Base-by-base conservation (phyloP, 805 yeast species). In the Saturnispora quitensis region DNA sequence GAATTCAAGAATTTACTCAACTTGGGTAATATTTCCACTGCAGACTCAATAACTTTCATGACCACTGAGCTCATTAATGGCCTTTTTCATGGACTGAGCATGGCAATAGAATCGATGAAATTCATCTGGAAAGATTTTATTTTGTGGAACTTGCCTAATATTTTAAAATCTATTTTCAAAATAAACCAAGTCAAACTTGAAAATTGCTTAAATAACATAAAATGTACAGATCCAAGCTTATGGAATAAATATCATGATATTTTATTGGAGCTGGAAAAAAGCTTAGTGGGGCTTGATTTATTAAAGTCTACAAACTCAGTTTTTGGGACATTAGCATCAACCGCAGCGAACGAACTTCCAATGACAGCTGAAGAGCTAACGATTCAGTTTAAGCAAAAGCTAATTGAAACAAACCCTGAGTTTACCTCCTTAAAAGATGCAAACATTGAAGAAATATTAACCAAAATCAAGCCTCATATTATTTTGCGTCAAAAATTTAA, bases 341-440 rank as follows among this genome's bases (percentile, higher is more conserved):
- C 43, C 10, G 17, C 43, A 36, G n/a, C 35, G 33, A 25, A 9
- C n/a, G 28, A 24, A 18, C 17, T 34, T 5, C 27, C 51, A 31
- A 34, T 40, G 28, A 45, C 53, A 4, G 3, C 27, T 1, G 60
- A 60, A 13, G 58, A 56, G 8, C 42, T 61, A 13, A 54, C 43
- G 6, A 48, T 44, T 24, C 48, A 35, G n/a, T 66, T 58, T 40
- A 55, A 53, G 5, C 43, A 56, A 15, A 64, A 60, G 18, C 60
- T 66, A 45, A 54, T 60, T 33, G 74, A 71, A 36, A 68, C 71
- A 8, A 70, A 75, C 50, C 74, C 76, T 17, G 83, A 78, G 52
- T 73, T 75, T 55, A 70, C 70, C 2, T 64, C 78, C 0, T 64
- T 73, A 28, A 76, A 82, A 45, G 81, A 77, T 53, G 78, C 87